Evolutionary conservation across 768 basidiomycete genomes (phyloP), one percentile per base, ranked within the genome.

Genomic region (Amanita inopinata): DNA sequence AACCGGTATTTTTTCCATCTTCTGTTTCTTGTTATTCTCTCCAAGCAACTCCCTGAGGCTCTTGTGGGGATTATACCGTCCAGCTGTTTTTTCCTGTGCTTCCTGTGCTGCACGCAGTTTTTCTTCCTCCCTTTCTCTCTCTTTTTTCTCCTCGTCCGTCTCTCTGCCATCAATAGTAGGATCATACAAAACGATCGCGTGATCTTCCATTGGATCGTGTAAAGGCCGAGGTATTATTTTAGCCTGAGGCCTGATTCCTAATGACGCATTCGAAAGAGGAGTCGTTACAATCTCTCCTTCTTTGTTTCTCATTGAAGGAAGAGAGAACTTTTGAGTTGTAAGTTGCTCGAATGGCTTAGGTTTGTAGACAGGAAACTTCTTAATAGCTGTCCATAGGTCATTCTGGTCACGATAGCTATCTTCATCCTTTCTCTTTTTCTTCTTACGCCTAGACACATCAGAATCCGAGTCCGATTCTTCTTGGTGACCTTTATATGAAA

Each of bases 181-280:
- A 54, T 98, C 96, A 57, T 89, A 99, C 10, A 97, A 64, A 2
- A 99, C 94, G 47, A 99, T 96, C 0, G 94, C 92, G 61, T 97
- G 93, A 53, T 98, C 92, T 38, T 86, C 80, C 87, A 99, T 93
- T 1, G 93, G 96, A 57, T 99, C 91, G 53, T 93, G 84, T n/a
- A 97, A 66, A 4, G 96, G 96, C 15, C 93, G 73, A 12, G 96
- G 96, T 37, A 85, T 74, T 46, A 96, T 63, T 51, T 76, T 84
- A 0, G 82, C 71, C 44, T 77, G 80, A 0, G 88, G 83, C 9
- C 92, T 78, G 41, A 87, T 80, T 19, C 96, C 96, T 3, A 99
- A 77, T 8, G 91, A 80, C 2, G 72, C 69, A 52, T 86, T 78
- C 0, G 86, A 77, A 3, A 75, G 64, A 3, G 71, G 49, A 7